Percentiles rank a stretch among this genome's conserved stretches.
phyloP scores from a whole-genome alignment of 306 rosid species.

The Prunus salicina region DNA sequence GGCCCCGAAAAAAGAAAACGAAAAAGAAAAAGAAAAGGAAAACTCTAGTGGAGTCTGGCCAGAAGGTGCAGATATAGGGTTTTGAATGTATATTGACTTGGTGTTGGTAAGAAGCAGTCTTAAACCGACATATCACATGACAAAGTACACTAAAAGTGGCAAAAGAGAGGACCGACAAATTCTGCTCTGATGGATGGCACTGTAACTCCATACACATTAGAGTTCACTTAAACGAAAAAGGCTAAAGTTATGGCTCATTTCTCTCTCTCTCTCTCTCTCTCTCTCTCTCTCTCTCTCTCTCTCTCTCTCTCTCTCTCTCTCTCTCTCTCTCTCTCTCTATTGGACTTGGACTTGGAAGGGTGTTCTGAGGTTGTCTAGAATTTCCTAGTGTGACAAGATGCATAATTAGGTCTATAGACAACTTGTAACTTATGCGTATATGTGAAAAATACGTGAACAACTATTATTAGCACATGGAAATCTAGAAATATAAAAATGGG shows the following conservation, averaged over 20 bases:
- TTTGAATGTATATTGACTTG: background rate
- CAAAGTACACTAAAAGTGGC: background rate
- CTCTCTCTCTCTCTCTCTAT: background rate
- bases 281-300: no score
- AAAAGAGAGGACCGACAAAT: constrained; percentile 16
- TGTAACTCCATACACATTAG: no score
- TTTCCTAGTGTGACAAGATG: background rate
- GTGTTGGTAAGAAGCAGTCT: background rate
- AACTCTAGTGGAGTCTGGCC: background rate
- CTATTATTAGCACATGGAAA: no score
- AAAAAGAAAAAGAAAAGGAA: background rate
- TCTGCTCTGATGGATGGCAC: background rate
- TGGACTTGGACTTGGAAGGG: background rate
- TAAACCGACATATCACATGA: constrained; percentile 4
- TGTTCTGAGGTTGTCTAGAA: background rate
- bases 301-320: no score
- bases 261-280: background rate
- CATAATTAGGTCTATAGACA: background rate
- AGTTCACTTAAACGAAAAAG: background rate
- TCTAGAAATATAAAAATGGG: no score
- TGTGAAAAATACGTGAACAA: no score
- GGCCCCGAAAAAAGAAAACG: no score
- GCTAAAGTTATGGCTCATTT: background rate
- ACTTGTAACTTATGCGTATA: background rate
- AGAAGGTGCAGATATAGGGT: background rate